A percentile compares a stretch with the other conserved stretches of the same genome.
Evolutionary conservation across 2,329 filamentous ascomycete species (phyloP).

Genomic region (Paraphoma sp.): DNA sequence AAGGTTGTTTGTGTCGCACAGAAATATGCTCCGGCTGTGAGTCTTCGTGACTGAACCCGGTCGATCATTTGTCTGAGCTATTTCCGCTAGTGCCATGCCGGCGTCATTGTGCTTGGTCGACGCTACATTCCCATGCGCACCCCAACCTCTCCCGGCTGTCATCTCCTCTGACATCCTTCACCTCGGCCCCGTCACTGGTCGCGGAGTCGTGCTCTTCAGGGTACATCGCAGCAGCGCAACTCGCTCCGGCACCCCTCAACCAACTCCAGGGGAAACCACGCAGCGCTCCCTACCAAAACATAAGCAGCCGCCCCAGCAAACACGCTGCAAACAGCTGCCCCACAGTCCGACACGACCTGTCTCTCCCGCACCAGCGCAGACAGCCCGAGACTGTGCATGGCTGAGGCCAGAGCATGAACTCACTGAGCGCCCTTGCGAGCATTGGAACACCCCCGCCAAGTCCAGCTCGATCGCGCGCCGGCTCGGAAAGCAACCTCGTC

Average conservation of each 20-base stretch:
- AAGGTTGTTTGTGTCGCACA: not conserved
- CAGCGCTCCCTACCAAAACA: conserved; percentile 3
- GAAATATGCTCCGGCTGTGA: not conserved
- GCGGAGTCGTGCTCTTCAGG: not conserved
- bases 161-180: not conserved
- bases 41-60: conserved; percentile 2
- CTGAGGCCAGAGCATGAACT: conserved; percentile 81
- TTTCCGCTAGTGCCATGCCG: not conserved
- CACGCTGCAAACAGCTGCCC: conserved; percentile 10
- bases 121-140: not conserved
- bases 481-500: conserved; percentile 58
- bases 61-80: conserved; percentile 1
- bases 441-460: conserved; percentile 63
- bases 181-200: not conserved
- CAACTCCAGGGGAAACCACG: conserved; percentile 7
- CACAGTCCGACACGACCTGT: conserved; percentile 1
- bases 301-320: conserved; percentile 12
- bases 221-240: not conserved
- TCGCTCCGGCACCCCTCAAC: not conserved
- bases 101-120: conserved; percentile 6
- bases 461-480: conserved; percentile 60
- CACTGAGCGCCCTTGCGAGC: conserved; percentile 89
- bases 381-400: conserved; percentile 48
- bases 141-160: conserved; percentile 1
- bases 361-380: not conserved